Base-by-base conservation (phyloP, 768 basidiomycete genomes). In the Lepiota brunneoincarnata region DNA sequence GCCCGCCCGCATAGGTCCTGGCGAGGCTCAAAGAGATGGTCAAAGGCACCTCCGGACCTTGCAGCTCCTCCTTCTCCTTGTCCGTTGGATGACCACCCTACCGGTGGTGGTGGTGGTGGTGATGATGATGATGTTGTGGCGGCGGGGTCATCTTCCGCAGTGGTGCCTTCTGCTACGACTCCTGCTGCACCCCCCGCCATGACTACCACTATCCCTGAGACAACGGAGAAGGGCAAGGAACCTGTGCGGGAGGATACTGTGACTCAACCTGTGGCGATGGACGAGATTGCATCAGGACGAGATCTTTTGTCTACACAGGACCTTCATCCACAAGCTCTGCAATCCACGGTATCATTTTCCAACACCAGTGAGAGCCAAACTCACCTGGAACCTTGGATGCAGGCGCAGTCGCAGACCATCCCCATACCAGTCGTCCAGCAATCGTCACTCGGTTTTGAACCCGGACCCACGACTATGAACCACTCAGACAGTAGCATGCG, bases 11-110 rank as follows among this genome's bases (percentile, higher is more conserved):
- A 65, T 38, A 69, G 65, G 42, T 62, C 63, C 15, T 67, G 67
- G 64, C 56, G 63, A 10, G 54, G 52, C 36, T 65, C 65, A 10
- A 65, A 61, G 40, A 60, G 73, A 47, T 69, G 72, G 60, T 72
- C 72, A 5, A 71, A 64, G 54, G 57, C 66, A 14, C 67, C 54
- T 31, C 58, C n/a, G n/a, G n/a, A n/a, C n/a, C n/a, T n/a, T n/a
- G n/a, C n/a, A n/a, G n/a, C n/a, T n/a, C n/a, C n/a, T n/a, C n/a
- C n/a, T n/a, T n/a, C n/a, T n/a, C n/a, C n/a, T n/a, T n/a, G n/a
- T n/a, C n/a, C 56, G 14, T 55, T 61, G 39, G 46, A 49, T 21
- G 12, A 45, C 12, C 42, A 24, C 35, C 35, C 21, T 34, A 20
- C 31, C 46, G 46, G 36, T 43, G 23, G 17, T 15, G 52, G 31